These are phyloP conservation scores for Magnolia kwangsiensis DNA, from an alignment of 164 flowering plant genomes.

Conservation along the genomic window DNA sequence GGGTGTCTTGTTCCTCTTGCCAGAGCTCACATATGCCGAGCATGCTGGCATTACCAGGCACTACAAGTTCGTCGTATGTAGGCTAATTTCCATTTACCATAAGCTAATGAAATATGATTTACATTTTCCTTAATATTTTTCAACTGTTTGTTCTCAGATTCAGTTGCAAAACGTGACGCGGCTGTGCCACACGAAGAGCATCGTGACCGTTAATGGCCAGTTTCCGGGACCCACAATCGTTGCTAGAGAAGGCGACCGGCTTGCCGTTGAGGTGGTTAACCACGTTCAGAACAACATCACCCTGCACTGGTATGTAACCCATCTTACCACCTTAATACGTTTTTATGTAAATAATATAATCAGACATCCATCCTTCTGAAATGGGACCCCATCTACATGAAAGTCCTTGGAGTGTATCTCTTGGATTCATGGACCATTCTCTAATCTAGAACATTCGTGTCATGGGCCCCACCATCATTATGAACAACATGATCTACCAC, in stretches of 20 bases:
- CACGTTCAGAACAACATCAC: conserved; percentile 49
- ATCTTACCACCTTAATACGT: not conserved
- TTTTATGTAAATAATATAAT: too few relatives aligned
- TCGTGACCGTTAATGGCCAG: conserved; percentile 61
- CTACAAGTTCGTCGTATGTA: conserved; percentile 37
- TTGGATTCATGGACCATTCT: too few relatives aligned
- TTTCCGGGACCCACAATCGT: conserved; percentile 65
- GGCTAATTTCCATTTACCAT: not conserved
- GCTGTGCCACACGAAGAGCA: conserved; percentile 63
- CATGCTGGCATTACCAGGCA: conserved; percentile 31
- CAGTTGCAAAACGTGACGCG: conserved; percentile 52
- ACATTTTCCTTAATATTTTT: not conserved
- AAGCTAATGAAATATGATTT: not conserved
- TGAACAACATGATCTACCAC: too few relatives aligned
- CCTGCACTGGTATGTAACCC: conserved; percentile 44
- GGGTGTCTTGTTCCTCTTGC: conserved; percentile 14
- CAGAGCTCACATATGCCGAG: conserved; percentile 8
- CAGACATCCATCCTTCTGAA: too few relatives aligned
- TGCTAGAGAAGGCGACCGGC: conserved; percentile 64
- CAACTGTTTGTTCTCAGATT: conserved; percentile 31
- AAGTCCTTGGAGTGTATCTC: too few relatives aligned
- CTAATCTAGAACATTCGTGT: too few relatives aligned
- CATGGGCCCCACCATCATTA: too few relatives aligned
- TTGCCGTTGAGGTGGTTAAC: conserved; percentile 55
- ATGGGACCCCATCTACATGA: too few relatives aligned